Evolutionary conservation across 2,329 filamentous ascomycete genomes (phyloP), one percentile per base, ranked within the genome.

Genomic region (Fusarium sp.): DNA sequence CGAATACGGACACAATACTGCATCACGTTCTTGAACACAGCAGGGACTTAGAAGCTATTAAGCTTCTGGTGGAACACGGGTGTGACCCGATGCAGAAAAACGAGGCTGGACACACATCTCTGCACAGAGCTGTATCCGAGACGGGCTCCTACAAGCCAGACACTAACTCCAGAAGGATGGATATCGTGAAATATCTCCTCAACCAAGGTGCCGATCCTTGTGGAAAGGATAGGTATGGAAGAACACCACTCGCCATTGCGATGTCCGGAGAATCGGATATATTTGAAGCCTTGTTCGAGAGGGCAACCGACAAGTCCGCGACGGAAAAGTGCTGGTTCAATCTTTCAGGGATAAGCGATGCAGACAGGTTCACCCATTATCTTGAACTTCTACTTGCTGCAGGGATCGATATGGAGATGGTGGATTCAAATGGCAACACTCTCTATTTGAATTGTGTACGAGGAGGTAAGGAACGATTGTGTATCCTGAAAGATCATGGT

Each of bases 31-130:
- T 60, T 3, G 15, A 13, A 0, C 6, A 20, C 5, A 36, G 26
- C 12, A 50, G 28, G 3, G 53, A 64, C 18, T 24, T 59, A 8
- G 50, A 73, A 5, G 53, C 36, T 10, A 39, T 76, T 3, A 50
- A 56, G 14, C 57, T 75, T 20, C 62, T 77, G 10, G 41, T 77
- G 4, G 50, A 77, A 18, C 47, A 60, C 28, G 75, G 75, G 11
- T 59, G 53, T 24, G 57, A 77, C n/a, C 53, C 47, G 8, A 70
- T 70, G n/a, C 42, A 63, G 22, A 55, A 35, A 41, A 44, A 39
- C 4, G 24, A 7, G 3, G 1, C 15, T 5, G 63, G 67, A 5
- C 22, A 41, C 17, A 66, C 68, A 10, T 13, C 65, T 9, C 50
- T 76, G 12, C 28, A 66, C 6, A 15, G 15, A 5, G 48, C 24